A percentile compares a stretch with the other conserved stretches of the same genome.
Evolutionary conservation across 2,329 filamentous ascomycete species (phyloP).

Genomic region (Pestalotiopsis fici): DNA sequence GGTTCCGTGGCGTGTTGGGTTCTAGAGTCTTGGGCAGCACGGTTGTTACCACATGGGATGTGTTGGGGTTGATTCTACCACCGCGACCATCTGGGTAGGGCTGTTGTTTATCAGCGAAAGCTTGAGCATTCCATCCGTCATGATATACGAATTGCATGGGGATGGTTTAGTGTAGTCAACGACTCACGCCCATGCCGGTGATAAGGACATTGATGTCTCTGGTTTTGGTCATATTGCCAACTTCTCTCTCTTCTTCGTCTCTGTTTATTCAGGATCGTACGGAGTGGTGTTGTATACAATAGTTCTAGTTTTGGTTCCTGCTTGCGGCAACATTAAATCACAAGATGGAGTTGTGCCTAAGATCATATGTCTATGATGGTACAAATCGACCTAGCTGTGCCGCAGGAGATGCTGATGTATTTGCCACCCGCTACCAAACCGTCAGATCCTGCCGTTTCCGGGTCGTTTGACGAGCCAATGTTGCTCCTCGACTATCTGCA

Average conservation of each 20-base stretch:
- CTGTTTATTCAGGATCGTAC: no score
- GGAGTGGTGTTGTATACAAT: no score
- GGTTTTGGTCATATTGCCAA: neutral
- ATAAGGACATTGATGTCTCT: constrained; percentile 4
- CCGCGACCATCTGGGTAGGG: constrained; percentile 7
- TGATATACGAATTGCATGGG: no score
- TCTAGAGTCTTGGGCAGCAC: constrained; percentile 1
- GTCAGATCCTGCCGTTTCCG: neutral
- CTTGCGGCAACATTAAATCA: no score
- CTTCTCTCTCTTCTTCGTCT: no score
- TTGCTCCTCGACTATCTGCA: neutral
- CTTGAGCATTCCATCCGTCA: no score
- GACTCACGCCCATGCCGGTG: constrained; percentile 3
- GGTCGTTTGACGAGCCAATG: no score
- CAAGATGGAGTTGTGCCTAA: no score
- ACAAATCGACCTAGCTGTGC: neutral
- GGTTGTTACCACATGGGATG: constrained; percentile 1
- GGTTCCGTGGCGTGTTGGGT: constrained; percentile 8
- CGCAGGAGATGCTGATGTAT: neutral
- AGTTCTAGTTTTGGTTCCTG: no score
- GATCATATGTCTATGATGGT: neutral
- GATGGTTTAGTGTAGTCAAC: no score
- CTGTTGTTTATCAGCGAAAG: neutral
- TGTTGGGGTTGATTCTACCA: constrained; percentile 9
- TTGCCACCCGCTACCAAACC: neutral